Evolutionary conservation across 768 basidiomycete species (phyloP).

Genomic region (Tubosaeta sp.): DNA sequence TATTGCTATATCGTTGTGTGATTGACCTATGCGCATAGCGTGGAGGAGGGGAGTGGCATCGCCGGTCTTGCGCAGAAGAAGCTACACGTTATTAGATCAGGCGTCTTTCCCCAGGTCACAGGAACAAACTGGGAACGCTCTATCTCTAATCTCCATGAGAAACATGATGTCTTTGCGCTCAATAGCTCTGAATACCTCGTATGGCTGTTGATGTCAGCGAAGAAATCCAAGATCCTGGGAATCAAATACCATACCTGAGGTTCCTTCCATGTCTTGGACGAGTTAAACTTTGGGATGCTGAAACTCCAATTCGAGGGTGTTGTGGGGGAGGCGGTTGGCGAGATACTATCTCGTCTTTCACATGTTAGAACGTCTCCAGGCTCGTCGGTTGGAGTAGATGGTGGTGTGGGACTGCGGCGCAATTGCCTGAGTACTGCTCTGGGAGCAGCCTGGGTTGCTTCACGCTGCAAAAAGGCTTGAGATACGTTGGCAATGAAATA

Average conservation of each 20-base stretch:
- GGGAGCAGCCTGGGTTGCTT: slow-evolving; percentile 58
- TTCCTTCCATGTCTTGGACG: slow-evolving; percentile 41
- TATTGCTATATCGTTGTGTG: slow-evolving; percentile 81
- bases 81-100: slow-evolving; percentile 32
- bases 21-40: slow-evolving; percentile 75
- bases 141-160: slow-evolving; percentile 80
- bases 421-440: slow-evolving; percentile 54
- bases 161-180: slow-evolving; percentile 80
- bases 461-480: slow-evolving; percentile 66
- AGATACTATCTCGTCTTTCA: slow-evolving; percentile 14
- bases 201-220: slow-evolving; percentile 35
- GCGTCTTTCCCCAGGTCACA: neutral
- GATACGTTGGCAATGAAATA: slow-evolving; percentile 21
- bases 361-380: slow-evolving; percentile 8
- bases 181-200: slow-evolving; percentile 76
- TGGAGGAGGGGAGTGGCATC: slow-evolving; percentile 87
- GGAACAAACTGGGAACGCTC: slow-evolving; percentile 66
- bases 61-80: slow-evolving; percentile 81
- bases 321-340: slow-evolving; percentile 19
- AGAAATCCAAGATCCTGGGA: neutral
- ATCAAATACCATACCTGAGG: slow-evolving; percentile 41
- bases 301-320: slow-evolving; percentile 13
- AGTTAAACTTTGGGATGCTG: slow-evolving; percentile 9
- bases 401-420: slow-evolving; percentile 41
- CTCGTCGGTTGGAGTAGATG: slow-evolving; percentile 22